Conservation (phyloP, 805 yeast species). For the Wickerhamomyces hampshirensis region DNA sequence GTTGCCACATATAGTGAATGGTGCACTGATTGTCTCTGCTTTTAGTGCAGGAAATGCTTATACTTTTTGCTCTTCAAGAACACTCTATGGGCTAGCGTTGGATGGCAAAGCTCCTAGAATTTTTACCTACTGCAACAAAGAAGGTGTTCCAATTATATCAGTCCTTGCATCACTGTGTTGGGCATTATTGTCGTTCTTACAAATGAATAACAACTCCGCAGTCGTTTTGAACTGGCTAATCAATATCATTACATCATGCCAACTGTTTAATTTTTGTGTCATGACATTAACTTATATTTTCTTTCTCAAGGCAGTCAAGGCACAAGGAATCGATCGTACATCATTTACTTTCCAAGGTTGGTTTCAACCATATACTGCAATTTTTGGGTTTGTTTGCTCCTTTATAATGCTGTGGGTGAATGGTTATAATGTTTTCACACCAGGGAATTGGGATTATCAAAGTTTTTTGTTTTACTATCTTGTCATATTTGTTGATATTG, state of each 20-base stretch:
- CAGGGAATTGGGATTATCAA: constrained; percentile 58
- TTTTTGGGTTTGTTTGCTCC: constrained; percentile 41
- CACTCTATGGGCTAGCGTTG: constrained; percentile 64
- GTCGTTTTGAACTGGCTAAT: constrained; percentile 69
- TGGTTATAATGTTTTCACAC: constrained; percentile 69
- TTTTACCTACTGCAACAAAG: constrained; percentile 54
- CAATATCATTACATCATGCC: constrained; percentile 66
- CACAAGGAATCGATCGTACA: constrained; percentile 45
- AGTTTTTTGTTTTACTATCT: constrained; percentile 66
- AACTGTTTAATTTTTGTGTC: constrained; percentile 54
- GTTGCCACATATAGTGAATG: constrained; percentile 77
- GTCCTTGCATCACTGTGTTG: constrained; percentile 49
- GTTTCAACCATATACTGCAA: constrained; percentile 57
- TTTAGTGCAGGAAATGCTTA: constrained; percentile 84
- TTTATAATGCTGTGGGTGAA: constrained; percentile 50
- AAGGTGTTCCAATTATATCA: constrained; percentile 67
- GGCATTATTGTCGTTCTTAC: constrained; percentile 63
- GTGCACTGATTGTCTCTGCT: constrained; percentile 65
- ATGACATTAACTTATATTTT: constrained; percentile 56
- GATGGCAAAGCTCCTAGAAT: constrained; percentile 71
- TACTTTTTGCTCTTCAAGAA: constrained; percentile 65
- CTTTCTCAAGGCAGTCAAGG: constrained; percentile 54
- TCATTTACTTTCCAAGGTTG: constrained; percentile 47
- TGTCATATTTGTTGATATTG: constrained; percentile 57
- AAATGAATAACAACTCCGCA: constrained; percentile 52